These are phyloP conservation scores for Pestalotiopsis sp. DNA, from an alignment of 2,329 filamentous ascomycete genomes.

Conservation along the genomic window DNA sequence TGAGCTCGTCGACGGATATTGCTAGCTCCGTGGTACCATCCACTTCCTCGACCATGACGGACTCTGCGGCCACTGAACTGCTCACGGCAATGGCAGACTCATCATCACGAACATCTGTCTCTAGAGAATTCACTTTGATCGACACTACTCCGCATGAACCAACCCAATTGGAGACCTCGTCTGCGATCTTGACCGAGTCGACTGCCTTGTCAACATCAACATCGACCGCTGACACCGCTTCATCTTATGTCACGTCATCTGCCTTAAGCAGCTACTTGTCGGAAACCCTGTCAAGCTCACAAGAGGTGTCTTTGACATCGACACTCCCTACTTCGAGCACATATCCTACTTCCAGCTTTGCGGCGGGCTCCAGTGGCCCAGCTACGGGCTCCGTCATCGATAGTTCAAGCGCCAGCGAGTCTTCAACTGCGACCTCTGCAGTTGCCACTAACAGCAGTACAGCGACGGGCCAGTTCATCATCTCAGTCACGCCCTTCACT, in stretches of 20 bases:
- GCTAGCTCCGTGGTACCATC: background rate
- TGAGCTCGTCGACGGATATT: background rate
- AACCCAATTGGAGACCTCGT: background rate
- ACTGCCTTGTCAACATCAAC: background rate
- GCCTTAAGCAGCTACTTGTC: background rate
- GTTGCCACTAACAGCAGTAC: background rate
- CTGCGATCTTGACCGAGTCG: background rate
- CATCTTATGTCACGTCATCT: background rate
- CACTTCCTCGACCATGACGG: background rate
- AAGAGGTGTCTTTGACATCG: background rate
- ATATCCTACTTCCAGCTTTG: background rate
- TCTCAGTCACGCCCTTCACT: background rate
- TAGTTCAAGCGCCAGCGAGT: background rate
- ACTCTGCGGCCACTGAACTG: background rate
- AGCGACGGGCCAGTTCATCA: background rate
- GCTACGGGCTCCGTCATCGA: background rate
- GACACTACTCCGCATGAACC: slow-evolving; percentile 8
- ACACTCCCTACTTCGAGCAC: background rate
- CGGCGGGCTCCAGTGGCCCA: background rate
- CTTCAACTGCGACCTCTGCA: background rate
- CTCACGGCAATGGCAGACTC: background rate
- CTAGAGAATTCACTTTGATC: slow-evolving; percentile 14
- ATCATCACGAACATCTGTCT: slow-evolving; percentile 11
- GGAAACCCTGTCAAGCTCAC: background rate
- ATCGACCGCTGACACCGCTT: background rate